A percentile compares a stretch with the other conserved stretches of the same genome.
Evolutionary conservation across 163 green algal species (phyloP).

Genomic region (Volvox carteri): DNA sequence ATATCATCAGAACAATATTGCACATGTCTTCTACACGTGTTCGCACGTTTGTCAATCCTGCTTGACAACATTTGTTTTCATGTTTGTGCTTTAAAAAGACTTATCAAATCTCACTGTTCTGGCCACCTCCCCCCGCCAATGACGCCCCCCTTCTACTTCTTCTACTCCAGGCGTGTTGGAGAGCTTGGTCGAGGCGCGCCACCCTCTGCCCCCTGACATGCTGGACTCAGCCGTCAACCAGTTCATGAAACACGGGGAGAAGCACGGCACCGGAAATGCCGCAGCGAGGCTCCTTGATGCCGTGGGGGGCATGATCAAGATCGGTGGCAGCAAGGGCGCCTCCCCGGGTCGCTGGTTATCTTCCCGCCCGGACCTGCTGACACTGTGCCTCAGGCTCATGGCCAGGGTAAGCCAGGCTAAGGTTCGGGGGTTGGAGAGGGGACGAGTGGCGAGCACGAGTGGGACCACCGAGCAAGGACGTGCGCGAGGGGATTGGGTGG

Average conservation of each 20-base stretch:
- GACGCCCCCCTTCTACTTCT: too few species aligned
- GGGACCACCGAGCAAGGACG: too few species aligned
- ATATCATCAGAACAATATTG: too few species aligned
- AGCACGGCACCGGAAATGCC: slow-evolving; percentile 4
- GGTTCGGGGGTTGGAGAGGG: too few species aligned
- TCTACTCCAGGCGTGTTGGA: slow-evolving; percentile 8
- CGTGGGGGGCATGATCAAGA: not conserved
- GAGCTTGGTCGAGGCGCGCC: not conserved
- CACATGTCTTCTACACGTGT: not conserved
- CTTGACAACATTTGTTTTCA: not conserved
- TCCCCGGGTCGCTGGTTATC: not conserved
- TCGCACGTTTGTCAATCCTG: not conserved
- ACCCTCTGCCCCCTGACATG: slow-evolving; percentile 1
- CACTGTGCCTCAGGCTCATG: slow-evolving; percentile 31
- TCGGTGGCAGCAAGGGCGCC: not conserved
- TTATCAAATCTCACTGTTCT: not conserved
- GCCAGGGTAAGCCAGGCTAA: not conserved
- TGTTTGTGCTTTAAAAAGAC: not conserved
- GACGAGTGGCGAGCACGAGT: too few species aligned
- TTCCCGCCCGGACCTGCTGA: not conserved
- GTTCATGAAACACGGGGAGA: not conserved
- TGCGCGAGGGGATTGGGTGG: not conserved
- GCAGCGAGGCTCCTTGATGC: slow-evolving; percentile 21
- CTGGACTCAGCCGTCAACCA: slow-evolving; percentile 30
- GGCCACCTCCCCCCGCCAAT: not conserved